These are phyloP conservation scores for Parachaetomium inaequale DNA, from an alignment of 495 filamentous ascomycete genomes.

Conservation along the genomic window DNA sequence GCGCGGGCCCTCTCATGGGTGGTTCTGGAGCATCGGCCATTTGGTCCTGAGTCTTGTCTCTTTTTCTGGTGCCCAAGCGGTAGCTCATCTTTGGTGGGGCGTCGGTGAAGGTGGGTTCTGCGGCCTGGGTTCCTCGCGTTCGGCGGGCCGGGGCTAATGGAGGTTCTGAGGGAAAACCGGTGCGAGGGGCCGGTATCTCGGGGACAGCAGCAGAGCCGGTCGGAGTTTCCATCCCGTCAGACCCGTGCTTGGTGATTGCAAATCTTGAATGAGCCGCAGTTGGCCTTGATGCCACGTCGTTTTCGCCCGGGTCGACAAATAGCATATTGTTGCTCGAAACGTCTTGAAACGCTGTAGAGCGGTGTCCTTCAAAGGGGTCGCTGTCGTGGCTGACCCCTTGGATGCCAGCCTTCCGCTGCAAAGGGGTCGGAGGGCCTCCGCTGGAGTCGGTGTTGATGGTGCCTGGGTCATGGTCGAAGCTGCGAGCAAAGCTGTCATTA, in stretches of 20 bases:
- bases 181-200: constrained; percentile 38
- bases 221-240: constrained; percentile 44
- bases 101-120: constrained; percentile 53
- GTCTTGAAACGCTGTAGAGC: constrained; percentile 36
- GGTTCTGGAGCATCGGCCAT: constrained; percentile 25
- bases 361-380: constrained; percentile 45
- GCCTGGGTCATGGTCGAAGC: constrained; percentile 34
- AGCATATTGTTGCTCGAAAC: constrained; percentile 33
- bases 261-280: constrained; percentile 38
- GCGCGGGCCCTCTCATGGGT: constrained; percentile 13
- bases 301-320: constrained; percentile 35
- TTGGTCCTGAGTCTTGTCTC: constrained; percentile 37
- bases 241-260: constrained; percentile 21
- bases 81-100: constrained; percentile 62
- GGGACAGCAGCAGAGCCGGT: constrained; percentile 24
- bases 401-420: constrained; percentile 36
- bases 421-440: constrained; percentile 34
- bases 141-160: constrained; percentile 66
- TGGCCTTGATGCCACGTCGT: constrained; percentile 44
- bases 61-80: constrained; percentile 49
- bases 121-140: constrained; percentile 55
- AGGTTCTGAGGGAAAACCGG: constrained; percentile 46
- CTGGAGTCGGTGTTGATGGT: constrained; percentile 29
- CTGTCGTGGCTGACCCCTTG: constrained; percentile 37
- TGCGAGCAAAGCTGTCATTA: constrained; percentile 46